Conservation (phyloP, 2,329 filamentous ascomycete species). For the Aspergillus bombycis region DNA sequence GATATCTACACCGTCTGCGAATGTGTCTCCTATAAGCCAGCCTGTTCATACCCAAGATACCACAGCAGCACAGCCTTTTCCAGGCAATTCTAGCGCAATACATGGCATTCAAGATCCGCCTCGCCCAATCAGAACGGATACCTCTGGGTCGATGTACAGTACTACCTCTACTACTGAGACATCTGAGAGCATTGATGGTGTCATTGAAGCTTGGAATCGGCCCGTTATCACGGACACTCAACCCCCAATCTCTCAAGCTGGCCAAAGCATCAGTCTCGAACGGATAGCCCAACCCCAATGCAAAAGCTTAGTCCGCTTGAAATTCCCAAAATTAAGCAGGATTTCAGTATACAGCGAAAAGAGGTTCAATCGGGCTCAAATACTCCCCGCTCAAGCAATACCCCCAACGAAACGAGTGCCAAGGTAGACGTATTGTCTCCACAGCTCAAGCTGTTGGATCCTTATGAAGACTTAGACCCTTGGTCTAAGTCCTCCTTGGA, state of each 20-base stretch:
- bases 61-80: constrained; percentile 17
- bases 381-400: not conserved
- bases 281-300: constrained; percentile 14
- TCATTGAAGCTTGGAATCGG: constrained; percentile 49
- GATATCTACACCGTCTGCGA: constrained; percentile 13
- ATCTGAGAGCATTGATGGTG: constrained; percentile 45
- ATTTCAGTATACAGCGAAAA: constrained; percentile 8
- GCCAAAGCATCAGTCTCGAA: constrained; percentile 11
- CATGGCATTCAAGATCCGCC: constrained; percentile 18
- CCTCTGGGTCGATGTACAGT: constrained; percentile 31
- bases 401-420: constrained; percentile 5
- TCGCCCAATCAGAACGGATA: constrained; percentile 32
- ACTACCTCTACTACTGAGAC: constrained; percentile 29
- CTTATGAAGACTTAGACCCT: constrained; percentile 57
- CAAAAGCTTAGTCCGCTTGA: constrained; percentile 19
- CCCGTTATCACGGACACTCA: constrained; percentile 33
- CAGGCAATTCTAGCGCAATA: constrained; percentile 27
- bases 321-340: constrained; percentile 15
- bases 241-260: constrained; percentile 15
- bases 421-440: constrained; percentile 14
- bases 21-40: constrained; percentile 12
- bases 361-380: not conserved
- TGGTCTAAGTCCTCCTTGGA: constrained; percentile 61
- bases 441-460: constrained; percentile 39
- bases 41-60: not conserved